A percentile compares a stretch with the other conserved stretches of the same genome.
phyloP scores from a whole-genome alignment of 768 basidiomycete species.

The Naematelia encephala region DNA sequence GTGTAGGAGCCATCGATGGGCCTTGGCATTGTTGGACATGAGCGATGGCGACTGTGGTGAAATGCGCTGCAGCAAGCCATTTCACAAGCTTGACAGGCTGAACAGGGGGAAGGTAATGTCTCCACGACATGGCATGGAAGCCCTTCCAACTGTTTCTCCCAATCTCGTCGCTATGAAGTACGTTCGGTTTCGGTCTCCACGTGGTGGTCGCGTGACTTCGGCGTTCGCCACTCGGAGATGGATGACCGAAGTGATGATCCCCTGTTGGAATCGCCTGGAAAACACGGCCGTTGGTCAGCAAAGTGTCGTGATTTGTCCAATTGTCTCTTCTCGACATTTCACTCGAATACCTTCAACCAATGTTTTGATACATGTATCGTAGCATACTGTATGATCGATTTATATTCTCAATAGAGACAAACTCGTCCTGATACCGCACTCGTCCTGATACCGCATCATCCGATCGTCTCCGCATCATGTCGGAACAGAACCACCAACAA shows the following conservation, averaged over 20 bases:
- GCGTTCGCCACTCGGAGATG: neutral
- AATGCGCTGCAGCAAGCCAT: neutral
- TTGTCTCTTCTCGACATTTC: no score
- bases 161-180: no score
- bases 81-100: neutral
- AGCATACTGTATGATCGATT: no score
- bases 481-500: neutral
- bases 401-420: neutral
- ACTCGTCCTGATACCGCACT: no score
- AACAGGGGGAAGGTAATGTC: neutral
- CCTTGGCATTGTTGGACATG: constrained; percentile 42
- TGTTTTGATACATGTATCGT: no score
- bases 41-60: neutral
- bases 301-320: no score
- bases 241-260: no score
- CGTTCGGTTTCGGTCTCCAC: no score
- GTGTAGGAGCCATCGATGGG: constrained; percentile 52
- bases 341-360: no score
- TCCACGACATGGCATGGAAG: neutral
- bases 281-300: neutral
- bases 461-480: neutral
- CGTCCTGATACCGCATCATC: neutral
- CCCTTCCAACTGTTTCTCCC: no score
- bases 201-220: neutral
- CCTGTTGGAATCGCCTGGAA: neutral